Evolutionary conservation across 139 green algal genomes (phyloP), one percentile per base, ranked within the genome.

Genomic region (Picochlorum sp.): DNA sequence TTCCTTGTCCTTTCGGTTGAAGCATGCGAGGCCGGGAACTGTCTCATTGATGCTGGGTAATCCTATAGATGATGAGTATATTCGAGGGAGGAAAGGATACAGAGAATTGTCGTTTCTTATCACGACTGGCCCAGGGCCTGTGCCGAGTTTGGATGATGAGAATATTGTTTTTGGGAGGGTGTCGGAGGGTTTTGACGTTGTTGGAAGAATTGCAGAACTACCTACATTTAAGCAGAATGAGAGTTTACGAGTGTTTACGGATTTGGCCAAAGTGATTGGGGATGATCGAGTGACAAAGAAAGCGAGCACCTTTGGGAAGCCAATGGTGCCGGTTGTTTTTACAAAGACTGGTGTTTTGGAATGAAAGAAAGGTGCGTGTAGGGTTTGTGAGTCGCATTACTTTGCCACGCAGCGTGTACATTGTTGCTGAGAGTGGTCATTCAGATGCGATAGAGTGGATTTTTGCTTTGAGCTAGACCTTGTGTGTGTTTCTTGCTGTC

Each of bases 111-210:
- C 34, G 8, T 63, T 78, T 28, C 49, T 78, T 7, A 69, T 78
- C n/a, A 78, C 71, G 18, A 78, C 71, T 1, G 77, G 83, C 0
- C 83, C 85, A 26, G 85, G 82, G 10, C 85, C 85, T 13, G 84
- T 85, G 13, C 80, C 81, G 0, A 64, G 64, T 0, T 70, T 93
- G 26, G 79, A 93, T 51, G 81, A 79, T 9, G 28, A 77, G 37
- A 92, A 93, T 75, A 77, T 90, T 24, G 82, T 89, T 20, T 84
- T 93, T 72, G 86, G 86, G 0, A 62, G 74, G n/a, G 77, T 92
- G 13, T 18, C 83, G 6, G 37, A 62, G 54, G 54, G 71, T 2
- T 38, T 77, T 32, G 71, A 77, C 7, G 71, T 77, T 13, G 49
- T 78, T 24, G 21, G 45, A 1, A 26, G 58, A 10, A 62, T 77